Percentiles rank a stretch among this genome's conserved stretches.
Conservation (phyloP, 495 filamentous ascomycete genomes). For the Aspergillus heteromorphus region DNA sequence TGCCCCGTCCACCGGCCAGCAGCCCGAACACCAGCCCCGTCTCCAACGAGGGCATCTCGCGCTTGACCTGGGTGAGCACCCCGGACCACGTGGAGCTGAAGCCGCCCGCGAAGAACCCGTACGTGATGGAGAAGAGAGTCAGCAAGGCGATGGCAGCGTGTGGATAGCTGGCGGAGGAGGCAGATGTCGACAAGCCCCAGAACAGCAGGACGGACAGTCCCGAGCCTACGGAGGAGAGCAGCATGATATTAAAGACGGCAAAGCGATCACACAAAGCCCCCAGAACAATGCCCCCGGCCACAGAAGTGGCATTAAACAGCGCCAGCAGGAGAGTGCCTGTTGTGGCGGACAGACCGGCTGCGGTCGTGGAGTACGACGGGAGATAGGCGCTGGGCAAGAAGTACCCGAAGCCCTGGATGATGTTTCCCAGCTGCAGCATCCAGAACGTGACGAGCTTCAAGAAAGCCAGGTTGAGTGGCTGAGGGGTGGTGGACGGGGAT, state of each 20-base stretch:
- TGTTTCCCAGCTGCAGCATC: constrained; percentile 51
- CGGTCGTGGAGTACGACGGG: constrained; percentile 50
- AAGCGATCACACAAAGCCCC: constrained; percentile 57
- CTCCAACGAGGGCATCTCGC: constrained; percentile 41
- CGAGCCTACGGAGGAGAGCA: constrained; percentile 53
- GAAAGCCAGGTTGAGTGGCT: constrained; percentile 45
- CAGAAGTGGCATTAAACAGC: constrained; percentile 52
- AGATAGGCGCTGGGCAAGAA: constrained; percentile 65
- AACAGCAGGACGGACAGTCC: constrained; percentile 57
- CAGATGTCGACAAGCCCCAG: constrained; percentile 52
- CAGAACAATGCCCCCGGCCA: constrained; percentile 53
- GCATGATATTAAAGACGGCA: constrained; percentile 54
- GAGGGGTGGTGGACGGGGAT: constrained; percentile 20
- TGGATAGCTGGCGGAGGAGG: constrained; percentile 19
- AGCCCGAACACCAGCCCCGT: constrained; percentile 59
- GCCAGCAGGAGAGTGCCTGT: constrained; percentile 48
- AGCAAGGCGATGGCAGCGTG: constrained; percentile 48
- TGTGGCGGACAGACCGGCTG: constrained; percentile 39
- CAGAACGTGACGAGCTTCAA: constrained; percentile 45
- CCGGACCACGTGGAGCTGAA: constrained; percentile 60
- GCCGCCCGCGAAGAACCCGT: constrained; percentile 65
- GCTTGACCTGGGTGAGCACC: constrained; percentile 51
- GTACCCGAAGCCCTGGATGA: constrained; percentile 59
- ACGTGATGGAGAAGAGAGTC: constrained; percentile 60
- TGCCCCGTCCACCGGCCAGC: constrained; percentile 57